Conservation (phyloP, 1,284 basidiomycete genomes). For the Serendipita sp. region DNA sequence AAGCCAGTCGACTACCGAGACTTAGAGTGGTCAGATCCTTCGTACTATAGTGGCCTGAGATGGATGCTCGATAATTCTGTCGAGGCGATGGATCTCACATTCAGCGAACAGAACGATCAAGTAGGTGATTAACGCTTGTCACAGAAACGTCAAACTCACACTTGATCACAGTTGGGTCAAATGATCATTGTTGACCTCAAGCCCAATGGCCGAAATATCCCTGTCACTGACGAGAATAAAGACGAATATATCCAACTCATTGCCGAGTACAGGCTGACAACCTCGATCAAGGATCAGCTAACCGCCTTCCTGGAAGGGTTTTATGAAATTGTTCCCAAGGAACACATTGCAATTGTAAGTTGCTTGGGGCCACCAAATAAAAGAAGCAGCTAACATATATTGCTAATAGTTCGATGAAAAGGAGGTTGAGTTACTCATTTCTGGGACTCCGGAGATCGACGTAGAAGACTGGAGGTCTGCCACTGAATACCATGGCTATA, state of each 20-base stretch:
- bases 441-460: slow-evolving; percentile 95
- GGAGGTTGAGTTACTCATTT: slow-evolving; percentile 95
- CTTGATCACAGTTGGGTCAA: slow-evolving; percentile 58
- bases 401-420: slow-evolving; percentile 78
- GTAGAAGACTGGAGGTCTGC: slow-evolving; percentile 97
- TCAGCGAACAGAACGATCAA: slow-evolving; percentile 85
- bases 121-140: slow-evolving; percentile 29
- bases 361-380: slow-evolving; percentile 1
- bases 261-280: slow-evolving; percentile 82
- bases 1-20: slow-evolving; percentile 88
- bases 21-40: slow-evolving; percentile 92
- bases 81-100: slow-evolving; percentile 69
- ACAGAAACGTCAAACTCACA: slow-evolving; percentile 5
- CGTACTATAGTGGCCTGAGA: slow-evolving; percentile 86
- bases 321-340: slow-evolving; percentile 89
- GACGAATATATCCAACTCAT: slow-evolving; percentile 90
- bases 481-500: slow-evolving; percentile 81
- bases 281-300: slow-evolving; percentile 94
- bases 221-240: slow-evolving; percentile 93
- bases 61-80: slow-evolving; percentile 91
- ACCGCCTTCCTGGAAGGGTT: slow-evolving; percentile 84
- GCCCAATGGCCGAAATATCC: slow-evolving; percentile 61
- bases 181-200: slow-evolving; percentile 79
- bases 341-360: slow-evolving; percentile 63
- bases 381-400: slow-evolving; percentile 2